These are phyloP conservation scores for Fragosphaeria purpurea DNA, from an alignment of 2,329 filamentous ascomycete species.

Conservation along the genomic window DNA sequence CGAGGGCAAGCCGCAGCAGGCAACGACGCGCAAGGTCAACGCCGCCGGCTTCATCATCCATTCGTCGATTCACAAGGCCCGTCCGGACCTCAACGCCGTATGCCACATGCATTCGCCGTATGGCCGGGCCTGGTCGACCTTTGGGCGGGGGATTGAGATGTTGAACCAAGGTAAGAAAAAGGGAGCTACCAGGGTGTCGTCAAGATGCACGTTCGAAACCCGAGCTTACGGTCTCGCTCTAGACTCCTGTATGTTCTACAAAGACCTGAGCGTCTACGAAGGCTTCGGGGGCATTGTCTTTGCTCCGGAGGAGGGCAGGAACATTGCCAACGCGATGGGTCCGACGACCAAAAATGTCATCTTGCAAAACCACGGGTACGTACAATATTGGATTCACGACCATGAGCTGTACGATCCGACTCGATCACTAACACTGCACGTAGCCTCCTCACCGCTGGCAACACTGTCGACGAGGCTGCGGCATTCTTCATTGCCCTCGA, in stretches of 20 bases:
- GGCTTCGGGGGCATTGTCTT: constrained; percentile 42
- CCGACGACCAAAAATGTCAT: constrained; percentile 50
- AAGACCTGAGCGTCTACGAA: constrained; percentile 54
- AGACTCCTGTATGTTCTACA: constrained; percentile 54
- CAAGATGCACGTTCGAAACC: not conserved
- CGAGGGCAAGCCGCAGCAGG: constrained; percentile 16
- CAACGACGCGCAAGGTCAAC: constrained; percentile 41
- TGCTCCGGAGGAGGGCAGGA: constrained; percentile 52
- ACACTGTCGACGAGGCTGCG: constrained; percentile 62
- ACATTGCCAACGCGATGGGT: constrained; percentile 54
- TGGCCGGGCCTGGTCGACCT: constrained; percentile 57
- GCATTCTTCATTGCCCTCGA: constrained; percentile 61
- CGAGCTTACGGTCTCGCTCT: not conserved
- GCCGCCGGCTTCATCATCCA: constrained; percentile 62
- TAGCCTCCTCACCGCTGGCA: constrained; percentile 54
- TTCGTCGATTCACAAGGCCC: constrained; percentile 52
- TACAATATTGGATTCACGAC: not conserved
- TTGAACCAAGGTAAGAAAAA: constrained; percentile 37
- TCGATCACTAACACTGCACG: not conserved
- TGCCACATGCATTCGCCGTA: constrained; percentile 56
- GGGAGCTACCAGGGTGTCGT: not conserved
- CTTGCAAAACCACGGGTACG: constrained; percentile 51
- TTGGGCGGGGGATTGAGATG: constrained; percentile 56
- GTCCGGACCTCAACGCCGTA: constrained; percentile 54
- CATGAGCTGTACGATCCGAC: not conserved